A percentile compares a stretch with the other conserved stretches of the same genome.
phyloP scores from a whole-genome alignment of 1,284 basidiomycete genomes.

The Papiliotrema terrestris region DNA sequence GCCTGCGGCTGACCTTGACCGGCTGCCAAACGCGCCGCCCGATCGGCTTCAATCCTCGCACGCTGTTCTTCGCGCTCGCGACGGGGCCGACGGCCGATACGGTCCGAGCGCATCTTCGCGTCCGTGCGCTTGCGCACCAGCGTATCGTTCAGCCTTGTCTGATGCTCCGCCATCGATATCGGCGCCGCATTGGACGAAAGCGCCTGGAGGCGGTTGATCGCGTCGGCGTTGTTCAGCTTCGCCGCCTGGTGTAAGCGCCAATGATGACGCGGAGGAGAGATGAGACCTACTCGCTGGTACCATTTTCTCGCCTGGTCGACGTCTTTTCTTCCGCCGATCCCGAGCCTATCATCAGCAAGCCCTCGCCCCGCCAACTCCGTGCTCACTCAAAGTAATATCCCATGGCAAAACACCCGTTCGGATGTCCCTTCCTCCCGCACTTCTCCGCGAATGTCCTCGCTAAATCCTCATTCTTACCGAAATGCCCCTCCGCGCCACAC shows the following conservation, averaged over 20 bases:
- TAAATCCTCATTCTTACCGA: conserved; percentile 84
- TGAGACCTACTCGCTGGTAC: conserved; percentile 45
- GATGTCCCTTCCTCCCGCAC: conserved; percentile 72
- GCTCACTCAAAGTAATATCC: conserved; percentile 60
- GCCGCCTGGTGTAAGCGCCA: conserved; percentile 56
- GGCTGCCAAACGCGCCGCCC: conserved; percentile 4
- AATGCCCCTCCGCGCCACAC: conserved; percentile 73
- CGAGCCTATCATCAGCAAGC: conserved; percentile 20
- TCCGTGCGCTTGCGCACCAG: conserved; percentile 79
- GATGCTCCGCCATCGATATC: conserved; percentile 74
- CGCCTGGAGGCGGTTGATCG: conserved; percentile 67
- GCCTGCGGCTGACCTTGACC: not conserved
- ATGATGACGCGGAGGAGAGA: not conserved
- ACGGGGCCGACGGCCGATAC: conserved; percentile 20
- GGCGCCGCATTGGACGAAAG: conserved; percentile 60
- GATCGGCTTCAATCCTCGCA: conserved; percentile 3
- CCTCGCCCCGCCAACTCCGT: not conserved
- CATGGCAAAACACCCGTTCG: conserved; percentile 88
- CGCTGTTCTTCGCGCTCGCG: conserved; percentile 3
- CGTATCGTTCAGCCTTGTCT: conserved; percentile 69
- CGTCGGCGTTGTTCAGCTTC: conserved; percentile 77
- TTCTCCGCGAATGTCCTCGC: conserved; percentile 90
- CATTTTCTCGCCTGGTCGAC: conserved; percentile 39
- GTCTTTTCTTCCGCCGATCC: conserved; percentile 35
- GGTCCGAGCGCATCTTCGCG: conserved; percentile 67